phyloP scores from a whole-genome alignment of 768 basidiomycete genomes.

The Multifurca ochricompacta region DNA sequence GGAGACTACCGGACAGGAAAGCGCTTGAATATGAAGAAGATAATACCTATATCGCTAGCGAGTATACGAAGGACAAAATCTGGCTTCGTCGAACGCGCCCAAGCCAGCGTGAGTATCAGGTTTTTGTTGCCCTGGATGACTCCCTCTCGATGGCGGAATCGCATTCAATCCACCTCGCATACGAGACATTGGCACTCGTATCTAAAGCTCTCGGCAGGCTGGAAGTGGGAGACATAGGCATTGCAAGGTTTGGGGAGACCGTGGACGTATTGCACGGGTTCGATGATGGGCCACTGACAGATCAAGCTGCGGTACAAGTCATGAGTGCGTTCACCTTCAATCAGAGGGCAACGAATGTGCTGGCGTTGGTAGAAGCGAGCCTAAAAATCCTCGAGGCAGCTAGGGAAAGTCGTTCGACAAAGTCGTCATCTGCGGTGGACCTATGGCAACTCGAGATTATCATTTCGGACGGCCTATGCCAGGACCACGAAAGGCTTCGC shows the following conservation, averaged over 20 bases:
- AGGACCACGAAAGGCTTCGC: slow-evolving; percentile 83
- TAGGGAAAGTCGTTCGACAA: slow-evolving; percentile 52
- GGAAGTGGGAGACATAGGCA: slow-evolving; percentile 90
- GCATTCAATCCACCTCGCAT: slow-evolving; percentile 87
- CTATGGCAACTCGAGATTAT: slow-evolving; percentile 98
- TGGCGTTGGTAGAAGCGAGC: slow-evolving; percentile 72
- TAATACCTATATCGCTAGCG: slow-evolving; percentile 96
- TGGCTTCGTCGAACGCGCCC: slow-evolving; percentile 95
- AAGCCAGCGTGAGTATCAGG: slow-evolving; percentile 91
- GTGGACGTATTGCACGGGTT: slow-evolving; percentile 89
- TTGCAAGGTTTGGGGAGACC: slow-evolving; percentile 82
- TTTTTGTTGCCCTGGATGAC: slow-evolving; percentile 91
- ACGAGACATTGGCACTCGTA: slow-evolving; percentile 87
- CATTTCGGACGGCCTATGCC: slow-evolving; percentile 98
- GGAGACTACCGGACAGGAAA: slow-evolving; percentile 98
- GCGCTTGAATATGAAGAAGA: slow-evolving; percentile 97
- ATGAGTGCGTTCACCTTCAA: slow-evolving; percentile 83
- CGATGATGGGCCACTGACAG: slow-evolving; percentile 70
- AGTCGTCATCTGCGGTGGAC: slow-evolving; percentile 63
- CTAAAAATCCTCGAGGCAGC: slow-evolving; percentile 69
- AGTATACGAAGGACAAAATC: slow-evolving; percentile 99
- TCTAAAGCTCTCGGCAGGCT: slow-evolving; percentile 84
- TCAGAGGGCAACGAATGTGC: slow-evolving; percentile 84
- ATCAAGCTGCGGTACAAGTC: slow-evolving; percentile 71
- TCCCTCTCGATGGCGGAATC: slow-evolving; percentile 95